phyloP scores from a whole-genome alignment of 73 alveolate species.

The Paramecium sexaurelia region DNA sequence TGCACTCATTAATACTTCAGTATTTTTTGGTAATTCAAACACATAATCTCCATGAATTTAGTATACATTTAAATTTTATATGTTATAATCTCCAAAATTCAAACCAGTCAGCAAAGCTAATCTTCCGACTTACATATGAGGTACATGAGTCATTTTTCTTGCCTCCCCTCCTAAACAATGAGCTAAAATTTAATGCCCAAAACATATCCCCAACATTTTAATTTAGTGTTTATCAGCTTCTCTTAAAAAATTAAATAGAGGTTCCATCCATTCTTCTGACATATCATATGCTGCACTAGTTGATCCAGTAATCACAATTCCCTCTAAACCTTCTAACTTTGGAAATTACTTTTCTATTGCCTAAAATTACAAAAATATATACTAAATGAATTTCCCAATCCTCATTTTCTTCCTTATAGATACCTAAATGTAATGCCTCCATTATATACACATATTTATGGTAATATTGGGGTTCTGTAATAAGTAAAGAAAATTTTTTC shows the following conservation, averaged over 20 bases:
- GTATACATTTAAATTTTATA: background rate
- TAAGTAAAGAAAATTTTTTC: background rate
- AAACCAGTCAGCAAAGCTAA: background rate
- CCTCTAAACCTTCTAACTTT: background rate
- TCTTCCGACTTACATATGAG: background rate
- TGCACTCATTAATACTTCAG: background rate
- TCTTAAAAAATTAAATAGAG: background rate
- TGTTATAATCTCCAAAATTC: background rate
- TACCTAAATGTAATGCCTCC: slow-evolving; percentile 17
- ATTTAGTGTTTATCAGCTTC: background rate
- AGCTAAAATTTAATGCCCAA: slow-evolving; percentile 47
- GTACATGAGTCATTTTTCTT: background rate
- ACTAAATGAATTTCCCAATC: slow-evolving; percentile 18
- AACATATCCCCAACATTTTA: slow-evolving; percentile 22
- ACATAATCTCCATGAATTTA: slow-evolving; percentile 23
- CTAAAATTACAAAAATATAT: background rate
- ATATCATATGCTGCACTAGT: slow-evolving; percentile 17
- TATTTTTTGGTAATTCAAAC: background rate
- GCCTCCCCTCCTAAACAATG: slow-evolving; percentile 39
- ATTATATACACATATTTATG: background rate
- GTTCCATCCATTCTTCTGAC: slow-evolving; percentile 4
- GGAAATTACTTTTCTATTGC: background rate
- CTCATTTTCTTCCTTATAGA: slow-evolving; percentile 25
- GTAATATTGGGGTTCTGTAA: slow-evolving; percentile 11
- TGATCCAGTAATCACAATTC: slow-evolving; percentile 24